Evolutionary conservation across 371 early-diverging fungal genomes (phyloP).

Genomic region (Thermomucor indicae-seudaticae): DNA sequence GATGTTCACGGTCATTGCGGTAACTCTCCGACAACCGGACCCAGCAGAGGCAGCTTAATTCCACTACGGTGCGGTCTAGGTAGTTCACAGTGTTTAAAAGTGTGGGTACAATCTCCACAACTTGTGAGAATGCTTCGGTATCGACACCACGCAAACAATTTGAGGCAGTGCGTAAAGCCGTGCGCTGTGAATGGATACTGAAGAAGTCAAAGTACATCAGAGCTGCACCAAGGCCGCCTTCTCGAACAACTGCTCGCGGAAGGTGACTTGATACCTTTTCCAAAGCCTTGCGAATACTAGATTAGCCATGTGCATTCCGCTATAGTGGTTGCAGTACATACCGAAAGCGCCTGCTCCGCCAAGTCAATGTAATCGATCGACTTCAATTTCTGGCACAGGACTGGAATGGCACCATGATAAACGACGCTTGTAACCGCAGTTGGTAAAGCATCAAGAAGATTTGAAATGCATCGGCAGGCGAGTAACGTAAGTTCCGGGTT

Average conservation of each 20-base stretch:
- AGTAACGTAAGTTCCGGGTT: slow-evolving; percentile 79
- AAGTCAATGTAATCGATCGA: slow-evolving; percentile 89
- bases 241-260: slow-evolving; percentile 69
- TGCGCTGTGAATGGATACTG: slow-evolving; percentile 79
- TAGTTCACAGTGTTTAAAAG: slow-evolving; percentile 65
- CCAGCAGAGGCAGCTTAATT: slow-evolving; percentile 66
- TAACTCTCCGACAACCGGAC: slow-evolving; percentile 62
- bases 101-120: slow-evolving; percentile 66
- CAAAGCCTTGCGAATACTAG: slow-evolving; percentile 48
- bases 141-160: slow-evolving; percentile 72
- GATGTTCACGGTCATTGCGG: slow-evolving; percentile 43
- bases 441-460: slow-evolving; percentile 87
- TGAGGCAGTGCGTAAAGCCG: slow-evolving; percentile 75
- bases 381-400: slow-evolving; percentile 71
- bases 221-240: slow-evolving; percentile 73
- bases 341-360: slow-evolving; percentile 82
- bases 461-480: slow-evolving; percentile 84
- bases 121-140: slow-evolving; percentile 54
- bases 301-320: not conserved
- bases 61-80: slow-evolving; percentile 71
- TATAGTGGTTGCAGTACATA: slow-evolving; percentile 11
- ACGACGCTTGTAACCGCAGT: slow-evolving; percentile 60
- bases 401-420: slow-evolving; percentile 66
- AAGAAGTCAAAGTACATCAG: slow-evolving; percentile 92
- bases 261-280: slow-evolving; percentile 74